Evolutionary conservation across 805 yeast species (phyloP).

Genomic region (Wickerhamiella sorbophila): DNA sequence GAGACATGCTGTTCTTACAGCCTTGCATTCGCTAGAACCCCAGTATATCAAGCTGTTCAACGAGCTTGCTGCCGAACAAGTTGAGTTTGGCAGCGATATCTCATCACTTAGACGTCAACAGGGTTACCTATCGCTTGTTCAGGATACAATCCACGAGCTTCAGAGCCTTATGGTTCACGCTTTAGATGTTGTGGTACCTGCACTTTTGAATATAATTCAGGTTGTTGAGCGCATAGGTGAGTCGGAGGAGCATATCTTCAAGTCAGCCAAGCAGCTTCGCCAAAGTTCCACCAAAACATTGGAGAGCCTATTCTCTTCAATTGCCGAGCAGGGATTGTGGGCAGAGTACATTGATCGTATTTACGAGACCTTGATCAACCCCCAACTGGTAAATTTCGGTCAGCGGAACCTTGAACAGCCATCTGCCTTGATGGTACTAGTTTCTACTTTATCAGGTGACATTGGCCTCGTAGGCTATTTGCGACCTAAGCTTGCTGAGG

Average conservation of each 20-base stretch:
- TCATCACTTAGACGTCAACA: slow-evolving; percentile 15
- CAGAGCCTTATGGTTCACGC: slow-evolving; percentile 42
- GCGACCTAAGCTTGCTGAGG: slow-evolving; percentile 35
- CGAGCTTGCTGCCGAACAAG: slow-evolving; percentile 42
- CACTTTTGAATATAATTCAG: slow-evolving; percentile 42
- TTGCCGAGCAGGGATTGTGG: slow-evolving; percentile 49
- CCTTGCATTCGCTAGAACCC: slow-evolving; percentile 25
- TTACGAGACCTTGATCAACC: slow-evolving; percentile 39
- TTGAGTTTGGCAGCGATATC: slow-evolving; percentile 25
- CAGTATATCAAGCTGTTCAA: slow-evolving; percentile 45
- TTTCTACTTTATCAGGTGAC: slow-evolving; percentile 43
- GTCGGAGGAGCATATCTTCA: slow-evolving; percentile 16
- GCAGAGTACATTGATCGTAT: slow-evolving; percentile 32
- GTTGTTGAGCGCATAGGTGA: neutral
- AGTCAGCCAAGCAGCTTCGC: slow-evolving; percentile 45
- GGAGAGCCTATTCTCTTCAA: slow-evolving; percentile 36
- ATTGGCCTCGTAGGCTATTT: slow-evolving; percentile 37
- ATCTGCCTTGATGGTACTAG: slow-evolving; percentile 56
- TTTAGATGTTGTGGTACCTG: slow-evolving; percentile 38
- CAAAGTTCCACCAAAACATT: slow-evolving; percentile 55
- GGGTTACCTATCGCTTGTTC: slow-evolving; percentile 52
- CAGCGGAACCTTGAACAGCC: slow-evolving; percentile 71
- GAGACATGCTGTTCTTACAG: slow-evolving; percentile 31
- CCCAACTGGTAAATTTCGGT: slow-evolving; percentile 55
- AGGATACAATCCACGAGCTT: slow-evolving; percentile 41